Base-by-base conservation (phyloP, 1,284 basidiomycete genomes). In the Grifola frondosa region DNA sequence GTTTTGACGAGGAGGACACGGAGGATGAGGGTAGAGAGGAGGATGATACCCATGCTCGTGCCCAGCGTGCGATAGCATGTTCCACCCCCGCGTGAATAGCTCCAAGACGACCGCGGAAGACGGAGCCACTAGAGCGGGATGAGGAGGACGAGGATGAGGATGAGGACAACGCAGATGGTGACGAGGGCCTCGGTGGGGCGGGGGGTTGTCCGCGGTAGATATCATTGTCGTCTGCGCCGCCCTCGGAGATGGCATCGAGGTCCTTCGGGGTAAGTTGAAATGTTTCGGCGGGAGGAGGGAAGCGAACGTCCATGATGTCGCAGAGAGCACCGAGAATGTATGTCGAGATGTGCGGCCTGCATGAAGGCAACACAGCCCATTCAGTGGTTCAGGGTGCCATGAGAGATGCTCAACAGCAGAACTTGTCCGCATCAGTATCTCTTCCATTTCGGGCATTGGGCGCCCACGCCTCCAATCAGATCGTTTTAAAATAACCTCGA, bases 141-240 rank as follows among this genome's bases (percentile, higher is more conserved):
- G 50, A 56, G 1, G 61, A 77, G 4, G 74, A 71, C 0, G 73
- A 71, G 3, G 66, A 67, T 0, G 71, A 69, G 3, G 70, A 62
- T 2, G 66, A 62, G 10, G 69, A 62, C 17, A 63, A 47, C 33
- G 67, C 63, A 33, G 54, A 54, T 42, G 64, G 45, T 15, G 64
- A 61, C 26, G 60, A 53, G 21, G 60, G 57, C 31, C 60, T 56
- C 16, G 60, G 58, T 13, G 60, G 56, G 16, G 63, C 54, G 6
- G 64, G 61, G 3, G 63, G 69, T 19, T 67, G 67, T n/a, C 82
- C 83, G 47, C 83, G 74, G 57, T 81, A 85, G 42, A 86, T 83
- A 57, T 81, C 77, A 19, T 62, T 59, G 37, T 65, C 61, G 25
- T 74, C 68, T 40, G 66, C 67, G 46, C 68, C 57, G 17, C 68